These are phyloP conservation scores for Hysterium pulicare DNA, from an alignment of 2,329 filamentous ascomycete genomes.

Conservation along the genomic window DNA sequence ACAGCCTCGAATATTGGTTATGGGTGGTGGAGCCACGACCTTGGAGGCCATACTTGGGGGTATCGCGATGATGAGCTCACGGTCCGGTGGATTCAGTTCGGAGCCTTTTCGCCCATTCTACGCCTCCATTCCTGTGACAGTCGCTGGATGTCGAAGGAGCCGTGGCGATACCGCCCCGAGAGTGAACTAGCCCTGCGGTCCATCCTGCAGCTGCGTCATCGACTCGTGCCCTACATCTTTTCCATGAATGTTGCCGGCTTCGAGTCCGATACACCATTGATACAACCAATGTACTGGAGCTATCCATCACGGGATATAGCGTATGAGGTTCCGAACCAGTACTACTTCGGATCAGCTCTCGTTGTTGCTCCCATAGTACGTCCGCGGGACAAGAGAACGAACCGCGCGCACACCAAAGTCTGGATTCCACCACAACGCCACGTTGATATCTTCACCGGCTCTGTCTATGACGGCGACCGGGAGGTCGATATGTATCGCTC, in stretches of 20 bases:
- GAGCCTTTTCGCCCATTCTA: conserved; percentile 55
- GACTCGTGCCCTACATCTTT: conserved; percentile 54
- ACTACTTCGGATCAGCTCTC: conserved; percentile 52
- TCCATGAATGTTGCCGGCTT: conserved; percentile 49
- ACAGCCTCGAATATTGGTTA: conserved; percentile 60
- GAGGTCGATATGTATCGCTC: conserved; percentile 47
- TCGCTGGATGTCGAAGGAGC: conserved; percentile 55
- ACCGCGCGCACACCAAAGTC: conserved; percentile 42
- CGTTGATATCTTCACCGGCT: conserved; percentile 53
- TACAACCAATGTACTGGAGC: conserved; percentile 58
- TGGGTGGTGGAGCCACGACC: conserved; percentile 62
- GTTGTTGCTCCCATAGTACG: conserved; percentile 52
- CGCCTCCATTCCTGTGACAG: conserved; percentile 54
- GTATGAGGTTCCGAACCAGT: conserved; percentile 52
- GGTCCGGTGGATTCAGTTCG: conserved; percentile 56
- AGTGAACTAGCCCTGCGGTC: conserved; percentile 41
- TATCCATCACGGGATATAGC: conserved; percentile 47
- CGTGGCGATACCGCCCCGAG: conserved; percentile 50
- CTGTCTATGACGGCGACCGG: conserved; percentile 52
- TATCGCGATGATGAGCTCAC: conserved; percentile 52
- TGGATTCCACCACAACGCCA: conserved; percentile 53
- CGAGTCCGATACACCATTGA: conserved; percentile 44
- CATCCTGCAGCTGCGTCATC: conserved; percentile 50
- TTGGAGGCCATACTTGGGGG: conserved; percentile 55
- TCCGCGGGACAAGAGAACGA: conserved; percentile 43